Base-by-base conservation (phyloP, 129 eudicot genomes). In the Chrysanthemum makinoi region DNA sequence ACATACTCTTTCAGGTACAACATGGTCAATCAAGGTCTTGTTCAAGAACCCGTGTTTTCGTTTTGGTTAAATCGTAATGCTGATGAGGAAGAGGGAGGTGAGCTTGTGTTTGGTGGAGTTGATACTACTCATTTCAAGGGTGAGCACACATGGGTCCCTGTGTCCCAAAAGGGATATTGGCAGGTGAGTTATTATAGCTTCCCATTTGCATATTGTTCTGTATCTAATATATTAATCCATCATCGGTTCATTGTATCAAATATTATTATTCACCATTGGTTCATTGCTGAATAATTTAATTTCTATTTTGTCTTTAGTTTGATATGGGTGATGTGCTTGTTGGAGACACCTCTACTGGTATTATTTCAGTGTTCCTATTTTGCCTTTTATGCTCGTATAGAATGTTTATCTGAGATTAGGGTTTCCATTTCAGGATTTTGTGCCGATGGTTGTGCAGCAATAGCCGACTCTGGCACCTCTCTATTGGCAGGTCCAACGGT, bases 381-480 rank as follows among this genome's bases (percentile, higher is more conserved):
- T 57, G 39, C 17, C 47, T 43, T 76, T 26, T 65, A 53, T 10
- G 19, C 59, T 63, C 20, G 16, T 63, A 30, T 48, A 62, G n/a
- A 4, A 17, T 72, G 28, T 66, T 33, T 28, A 65, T 46, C 33
- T 62, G 70, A 77, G 59, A 60, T 63, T 4, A 51, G 46, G 46
- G 59, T 46, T 63, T 62, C 54, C 4, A 20, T 82, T 82, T 76
- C 90, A 95, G 99, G 96, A 73, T 95, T 74, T 76, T 95, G 99
- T 74, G 63, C 78, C 20, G 84, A 64, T 53, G 96, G 96, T 57
- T 95, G 99, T 72, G 83, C 99, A 12, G 99, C 99, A 66, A 90
- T 95, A 81, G 99, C 99, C 10, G 99, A 95, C 80, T 90, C 97
- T 73, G 99, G 99, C 52, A 95, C 99, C 74, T 95, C 99, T 62